These are phyloP conservation scores for Salvia rosmarinus DNA, from an alignment of 257 asterid species.

Conservation along the genomic window DNA sequence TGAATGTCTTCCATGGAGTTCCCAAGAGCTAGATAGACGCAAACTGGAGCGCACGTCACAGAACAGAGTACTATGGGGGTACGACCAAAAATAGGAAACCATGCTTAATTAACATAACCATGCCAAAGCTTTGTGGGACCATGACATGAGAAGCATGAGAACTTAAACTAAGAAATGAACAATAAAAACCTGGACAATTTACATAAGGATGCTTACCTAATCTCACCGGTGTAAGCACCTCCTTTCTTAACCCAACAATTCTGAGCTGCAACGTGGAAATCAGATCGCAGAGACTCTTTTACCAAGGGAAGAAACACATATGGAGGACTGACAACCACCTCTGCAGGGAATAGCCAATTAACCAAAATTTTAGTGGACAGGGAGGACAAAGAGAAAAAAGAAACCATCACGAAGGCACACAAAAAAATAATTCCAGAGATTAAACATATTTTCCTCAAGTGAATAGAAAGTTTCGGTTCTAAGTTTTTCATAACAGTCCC, in stretches of 20 bases:
- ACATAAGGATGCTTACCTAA: constrained; percentile 59
- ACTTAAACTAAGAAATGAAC: neutral
- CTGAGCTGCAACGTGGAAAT: constrained; percentile 94
- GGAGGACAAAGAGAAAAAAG: neutral
- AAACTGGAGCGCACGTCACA: neutral
- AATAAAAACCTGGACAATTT: neutral
- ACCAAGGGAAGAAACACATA: constrained; percentile 79
- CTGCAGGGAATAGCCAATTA: constrained; percentile 47
- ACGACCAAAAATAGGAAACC: neutral
- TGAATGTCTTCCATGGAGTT: neutral
- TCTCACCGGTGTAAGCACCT: constrained; percentile 97
- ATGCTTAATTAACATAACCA: neutral
- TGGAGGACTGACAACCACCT: constrained; percentile 98
- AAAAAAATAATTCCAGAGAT: neutral
- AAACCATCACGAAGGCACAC: neutral
- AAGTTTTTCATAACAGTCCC: neutral
- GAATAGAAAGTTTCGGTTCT: neutral
- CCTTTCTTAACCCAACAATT: constrained; percentile 99
- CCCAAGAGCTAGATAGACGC: neutral
- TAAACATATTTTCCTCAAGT: neutral
- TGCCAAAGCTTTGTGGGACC: neutral
- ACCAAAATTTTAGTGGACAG: constrained; percentile 19
- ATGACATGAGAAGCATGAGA: neutral
- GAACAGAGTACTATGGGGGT: neutral
- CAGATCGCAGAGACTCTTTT: constrained; percentile 66